phyloP scores from a whole-genome alignment of 2,329 filamentous ascomycete species.

The Leptodontidium sp. region DNA sequence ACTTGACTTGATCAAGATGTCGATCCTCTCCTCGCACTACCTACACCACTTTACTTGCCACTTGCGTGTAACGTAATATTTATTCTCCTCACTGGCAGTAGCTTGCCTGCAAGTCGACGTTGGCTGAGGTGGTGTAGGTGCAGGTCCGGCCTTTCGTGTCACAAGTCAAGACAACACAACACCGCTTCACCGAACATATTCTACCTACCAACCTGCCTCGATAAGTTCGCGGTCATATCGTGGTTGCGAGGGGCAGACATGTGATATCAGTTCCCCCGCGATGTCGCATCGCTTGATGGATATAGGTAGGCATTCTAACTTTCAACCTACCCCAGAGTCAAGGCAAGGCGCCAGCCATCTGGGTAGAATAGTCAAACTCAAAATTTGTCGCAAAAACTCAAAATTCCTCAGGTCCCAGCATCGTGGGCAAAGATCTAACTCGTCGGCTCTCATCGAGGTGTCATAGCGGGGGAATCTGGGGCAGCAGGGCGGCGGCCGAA shows the following conservation, averaged over 20 bases:
- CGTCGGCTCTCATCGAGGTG: conserved; percentile 1
- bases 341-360: background rate
- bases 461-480: conserved; percentile 15
- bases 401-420: conserved; percentile 4
- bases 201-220: too few relatives aligned
- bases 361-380: conserved; percentile 7
- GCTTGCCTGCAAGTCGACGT: background rate
- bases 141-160: conserved; percentile 1
- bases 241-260: background rate
- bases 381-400: background rate
- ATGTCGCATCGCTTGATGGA: background rate
- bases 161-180: too few relatives aligned
- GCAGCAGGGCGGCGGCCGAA: background rate
- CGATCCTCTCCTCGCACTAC: background rate
- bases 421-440: conserved; percentile 14
- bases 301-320: background rate
- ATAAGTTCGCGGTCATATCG: too few relatives aligned
- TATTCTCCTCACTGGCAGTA: conserved; percentile 1
- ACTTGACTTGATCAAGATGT: background rate
- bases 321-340: conserved; percentile 8
- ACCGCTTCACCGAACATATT: too few relatives aligned
- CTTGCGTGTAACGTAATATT: conserved; percentile 3
- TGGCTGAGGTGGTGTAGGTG: background rate
- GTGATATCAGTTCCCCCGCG: background rate
- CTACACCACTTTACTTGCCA: background rate